Percentiles rank a stretch among this genome's conserved stretches.
These are phyloP conservation scores for sweet orange (Citrus sinensis) DNA, from an alignment of 345 rosid species.

Conservation along the genomic window DVS_A1.0 CM039163.1:49664001-49664500, in stretches of 20 bases:
- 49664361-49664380: not conserved
- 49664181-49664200: not conserved
- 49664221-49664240: not conserved
- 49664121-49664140: not conserved
- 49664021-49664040: not conserved
- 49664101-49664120: not conserved
- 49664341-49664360: not conserved
- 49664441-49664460: conserved; percentile 13
- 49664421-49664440: conserved; percentile 18
- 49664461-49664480: too few species aligned
- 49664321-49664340: not conserved
- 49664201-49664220: not conserved
- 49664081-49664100: not conserved
- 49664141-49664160: not conserved
- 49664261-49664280: too few species aligned
- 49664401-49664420: not conserved
- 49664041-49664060: not conserved
- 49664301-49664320: not conserved
- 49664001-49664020: not conserved
- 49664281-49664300: not conserved
- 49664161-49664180: not conserved
- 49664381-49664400: not conserved
- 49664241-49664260: too few species aligned
- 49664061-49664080: not conserved
- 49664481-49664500: not conserved